Evolutionary conservation across 2,329 filamentous ascomycete species (phyloP).

Genomic region (Pseudogymnoascus sp.): DNA sequence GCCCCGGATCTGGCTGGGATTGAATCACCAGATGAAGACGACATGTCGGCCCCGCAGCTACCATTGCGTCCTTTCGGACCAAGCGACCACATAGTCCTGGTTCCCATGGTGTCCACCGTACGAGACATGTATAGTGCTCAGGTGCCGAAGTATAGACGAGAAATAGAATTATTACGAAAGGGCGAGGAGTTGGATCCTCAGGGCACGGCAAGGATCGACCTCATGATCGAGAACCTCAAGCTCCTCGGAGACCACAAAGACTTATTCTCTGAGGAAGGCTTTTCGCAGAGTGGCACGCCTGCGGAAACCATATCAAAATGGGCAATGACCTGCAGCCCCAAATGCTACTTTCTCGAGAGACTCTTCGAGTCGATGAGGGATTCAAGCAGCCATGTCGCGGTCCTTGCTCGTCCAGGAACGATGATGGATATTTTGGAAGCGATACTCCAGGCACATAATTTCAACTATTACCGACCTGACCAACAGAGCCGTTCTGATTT

Average conservation of each 20-base stretch:
- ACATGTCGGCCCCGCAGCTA: conserved; percentile 11
- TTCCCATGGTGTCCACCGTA: conserved; percentile 48
- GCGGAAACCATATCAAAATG: conserved; percentile 42
- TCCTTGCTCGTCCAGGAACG: conserved; percentile 44
- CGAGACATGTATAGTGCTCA: conserved; percentile 46
- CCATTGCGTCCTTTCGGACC: conserved; percentile 22
- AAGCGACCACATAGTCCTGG: conserved; percentile 45
- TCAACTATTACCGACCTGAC: conserved; percentile 27
- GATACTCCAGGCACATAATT: conserved; percentile 37
- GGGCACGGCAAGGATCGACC: conserved; percentile 41
- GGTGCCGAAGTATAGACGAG: conserved; percentile 36
- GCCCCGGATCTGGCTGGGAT: background rate
- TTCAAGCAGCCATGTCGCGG: conserved; percentile 41
- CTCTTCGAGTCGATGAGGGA: conserved; percentile 40
- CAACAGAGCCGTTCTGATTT: conserved; percentile 24
- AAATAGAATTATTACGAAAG: conserved; percentile 43
- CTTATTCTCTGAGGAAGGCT: conserved; percentile 39
- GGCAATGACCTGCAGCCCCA: conserved; percentile 48
- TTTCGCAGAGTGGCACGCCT: conserved; percentile 32
- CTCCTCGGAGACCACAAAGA: conserved; percentile 52
- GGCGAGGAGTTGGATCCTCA: conserved; percentile 35
- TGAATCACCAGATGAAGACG: conserved; percentile 11
- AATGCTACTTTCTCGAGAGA: conserved; percentile 52
- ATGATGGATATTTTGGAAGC: conserved; percentile 46
- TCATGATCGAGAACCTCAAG: conserved; percentile 43